Percentiles rank a stretch among this genome's conserved stretches.
Evolutionary conservation across 129 eudicot genomes (phyloP).

Genomic region (Tanacetum coccineum): DNA sequence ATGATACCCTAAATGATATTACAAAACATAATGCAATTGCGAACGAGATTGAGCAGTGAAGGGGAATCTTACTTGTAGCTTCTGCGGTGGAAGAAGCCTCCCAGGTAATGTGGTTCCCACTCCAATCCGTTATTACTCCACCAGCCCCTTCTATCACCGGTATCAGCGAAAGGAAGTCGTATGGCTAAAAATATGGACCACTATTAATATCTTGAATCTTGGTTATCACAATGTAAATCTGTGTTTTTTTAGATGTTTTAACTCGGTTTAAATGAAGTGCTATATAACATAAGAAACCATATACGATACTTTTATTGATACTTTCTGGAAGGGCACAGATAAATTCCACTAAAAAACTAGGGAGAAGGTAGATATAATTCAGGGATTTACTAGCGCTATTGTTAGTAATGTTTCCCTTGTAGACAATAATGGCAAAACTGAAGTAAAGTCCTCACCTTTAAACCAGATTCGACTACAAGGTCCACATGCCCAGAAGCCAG

Average conservation of each 20-base stretch:
- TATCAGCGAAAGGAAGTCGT: conserved; percentile 76
- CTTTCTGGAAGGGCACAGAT: too few relatives aligned
- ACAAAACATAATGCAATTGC: neutral
- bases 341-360: too few relatives aligned
- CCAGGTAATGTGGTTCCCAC: conserved; percentile 64
- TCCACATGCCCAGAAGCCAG: conserved; percentile 95
- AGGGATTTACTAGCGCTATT: neutral
- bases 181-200: conserved; percentile 59
- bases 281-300: too few relatives aligned
- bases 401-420: neutral
- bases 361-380: too few relatives aligned
- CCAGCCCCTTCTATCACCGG: conserved; percentile 98
- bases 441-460: conserved; percentile 51
- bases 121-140: conserved; percentile 95
- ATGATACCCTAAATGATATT: neutral
- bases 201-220: neutral
- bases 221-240: neutral
- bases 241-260: neutral
- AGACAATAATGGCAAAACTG: neutral
- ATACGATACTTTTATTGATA: too few relatives aligned
- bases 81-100: conserved; percentile 73
- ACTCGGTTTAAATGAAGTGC: neutral
- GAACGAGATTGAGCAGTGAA: conserved; percentile 3
- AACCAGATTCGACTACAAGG: conserved; percentile 95
- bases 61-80: conserved; percentile 46